These are phyloP conservation scores for Tetraselmis chui DNA, from an alignment of 139 green algal species.

Conservation along the genomic window DNA sequence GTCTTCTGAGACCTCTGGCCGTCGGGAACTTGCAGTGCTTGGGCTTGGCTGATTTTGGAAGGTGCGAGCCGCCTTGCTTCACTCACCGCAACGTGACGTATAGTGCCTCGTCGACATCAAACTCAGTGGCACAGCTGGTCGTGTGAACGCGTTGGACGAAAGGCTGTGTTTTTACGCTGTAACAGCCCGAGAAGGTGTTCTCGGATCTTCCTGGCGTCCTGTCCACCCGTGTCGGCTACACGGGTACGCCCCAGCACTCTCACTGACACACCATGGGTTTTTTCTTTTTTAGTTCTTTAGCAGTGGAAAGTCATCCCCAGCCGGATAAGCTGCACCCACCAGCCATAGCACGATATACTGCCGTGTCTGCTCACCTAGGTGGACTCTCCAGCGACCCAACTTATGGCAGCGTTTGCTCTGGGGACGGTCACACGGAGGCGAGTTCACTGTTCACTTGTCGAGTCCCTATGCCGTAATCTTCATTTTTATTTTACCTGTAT, in stretches of 20 bases:
- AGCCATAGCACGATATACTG: too few relatives aligned
- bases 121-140: not conserved
- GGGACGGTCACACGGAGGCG: conserved; percentile 27
- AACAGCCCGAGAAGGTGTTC: conserved; percentile 6
- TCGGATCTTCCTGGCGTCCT: conserved; percentile 10
- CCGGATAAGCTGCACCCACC: too few relatives aligned
- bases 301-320: not conserved
- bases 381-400: conserved; percentile 6
- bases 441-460: not conserved
- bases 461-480: not conserved
- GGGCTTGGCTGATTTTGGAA: not conserved
- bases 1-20: too few relatives aligned
- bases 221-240: conserved; percentile 22
- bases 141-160: too few relatives aligned
- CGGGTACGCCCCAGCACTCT: not conserved
- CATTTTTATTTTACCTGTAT: too few relatives aligned
- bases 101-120: not conserved
- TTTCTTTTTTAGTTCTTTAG: not conserved
- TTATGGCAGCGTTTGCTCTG: conserved; percentile 20
- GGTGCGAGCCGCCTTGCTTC: not conserved
- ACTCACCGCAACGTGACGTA: not conserved
- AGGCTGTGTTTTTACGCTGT: not conserved
- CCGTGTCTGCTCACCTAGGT: not conserved
- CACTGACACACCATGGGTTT: not conserved
- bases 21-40: not conserved